Evolutionary conservation across 2,329 filamentous ascomycete genomes (phyloP).

Genomic region (Trichocomaceae sp.): DNA sequence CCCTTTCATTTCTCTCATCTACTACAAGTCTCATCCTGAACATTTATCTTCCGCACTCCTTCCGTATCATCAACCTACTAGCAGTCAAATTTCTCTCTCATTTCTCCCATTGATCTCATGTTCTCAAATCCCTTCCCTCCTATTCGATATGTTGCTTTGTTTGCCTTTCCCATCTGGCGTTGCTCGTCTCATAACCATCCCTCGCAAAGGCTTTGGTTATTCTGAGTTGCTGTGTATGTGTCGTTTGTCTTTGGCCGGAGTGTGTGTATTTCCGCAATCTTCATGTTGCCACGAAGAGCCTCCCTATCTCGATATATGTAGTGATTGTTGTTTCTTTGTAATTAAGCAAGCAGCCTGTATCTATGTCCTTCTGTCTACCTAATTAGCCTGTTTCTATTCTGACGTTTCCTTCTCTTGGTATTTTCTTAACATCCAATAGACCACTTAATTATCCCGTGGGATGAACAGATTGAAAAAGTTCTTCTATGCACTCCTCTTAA

Average conservation of each 20-base stretch:
- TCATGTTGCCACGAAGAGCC: background rate
- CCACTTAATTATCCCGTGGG: too few species aligned
- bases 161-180: background rate
- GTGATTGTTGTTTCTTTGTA: conserved; percentile 3
- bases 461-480: background rate
- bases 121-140: background rate
- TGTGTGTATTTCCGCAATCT: background rate
- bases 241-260: background rate
- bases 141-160: background rate
- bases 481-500: background rate
- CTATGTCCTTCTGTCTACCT: background rate
- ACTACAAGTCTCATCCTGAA: background rate
- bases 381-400: background rate
- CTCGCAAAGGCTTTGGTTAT: background rate
- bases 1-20: background rate
- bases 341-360: background rate
- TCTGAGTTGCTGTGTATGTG: background rate
- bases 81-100: background rate
- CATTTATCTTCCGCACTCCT: conserved; percentile 14
- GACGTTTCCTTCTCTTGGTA: background rate
- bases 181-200: conserved; percentile 1
- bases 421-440: too few species aligned
- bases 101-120: background rate
- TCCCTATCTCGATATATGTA: background rate
- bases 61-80: conserved; percentile 10